Evolutionary conservation across 352 stramenopile genomes (phyloP), one percentile per base, ranked within the genome.

Genomic region (Globisporangium cederbergense): DNA sequence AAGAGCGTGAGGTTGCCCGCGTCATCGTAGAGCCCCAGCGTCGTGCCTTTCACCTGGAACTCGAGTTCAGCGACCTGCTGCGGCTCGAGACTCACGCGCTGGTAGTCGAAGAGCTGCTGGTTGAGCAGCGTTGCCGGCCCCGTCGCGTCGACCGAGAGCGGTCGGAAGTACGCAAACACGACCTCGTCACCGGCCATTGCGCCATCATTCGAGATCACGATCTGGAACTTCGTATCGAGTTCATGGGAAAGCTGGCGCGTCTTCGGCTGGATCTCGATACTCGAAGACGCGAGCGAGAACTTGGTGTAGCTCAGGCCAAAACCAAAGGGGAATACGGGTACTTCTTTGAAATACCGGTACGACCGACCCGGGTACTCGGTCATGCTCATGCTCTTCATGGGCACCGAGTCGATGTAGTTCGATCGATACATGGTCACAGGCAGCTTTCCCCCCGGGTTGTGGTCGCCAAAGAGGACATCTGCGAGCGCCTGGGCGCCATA

Each of bases 341-440:
- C 70, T 53, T 92, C 90, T 60, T 88, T 94, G 76, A 88, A 98
- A 68, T 97, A 98, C 2, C 89, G 77, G 67, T 98, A 97, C n/a
- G 90, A 96, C 9, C 91, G 84, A 3, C 92, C 92, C 5, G 91
- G 91, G 58, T 87, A 89, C 59, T 78, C 70, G 40, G 86, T 96
- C 90, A 98, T 97, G 75, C 85, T 86, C 86, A 97, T 97, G 64
- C 87, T 94, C 71, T 83, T 90, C 80, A 96, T 95, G 9, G 82
- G 58, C 11, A 97, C 76, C 1, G 65, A 65, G 16, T 88, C 61
- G n/a, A 92, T 72, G 58, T 93, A 96, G 57, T 87, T 80, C 4
- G 84, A 93, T 4, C 75, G 73, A 28, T 95, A 95, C 75, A 97
- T 95, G 7, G 91, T 97, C 43, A 96, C 83, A 0, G 89, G 84